Conservation (phyloP, 441 rosid species). For the Gossypium gossypioides region DNA sequence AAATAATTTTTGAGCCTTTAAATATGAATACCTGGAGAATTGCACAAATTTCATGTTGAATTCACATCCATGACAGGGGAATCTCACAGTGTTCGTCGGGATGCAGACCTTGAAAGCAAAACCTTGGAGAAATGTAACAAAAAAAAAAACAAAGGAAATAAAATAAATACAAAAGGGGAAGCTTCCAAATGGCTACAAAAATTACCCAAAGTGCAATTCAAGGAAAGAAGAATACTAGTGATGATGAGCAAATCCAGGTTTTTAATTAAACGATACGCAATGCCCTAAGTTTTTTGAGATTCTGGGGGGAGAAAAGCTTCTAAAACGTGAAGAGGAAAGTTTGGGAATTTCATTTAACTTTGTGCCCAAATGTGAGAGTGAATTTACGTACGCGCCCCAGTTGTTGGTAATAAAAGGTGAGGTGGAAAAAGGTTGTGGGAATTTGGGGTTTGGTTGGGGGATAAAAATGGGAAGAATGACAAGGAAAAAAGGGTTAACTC, state of each 20-base stretch:
- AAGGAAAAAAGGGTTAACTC: not conserved
- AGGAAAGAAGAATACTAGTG: not conserved
- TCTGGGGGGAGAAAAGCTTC: not conserved
- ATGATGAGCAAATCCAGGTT: not conserved
- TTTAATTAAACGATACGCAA: not conserved
- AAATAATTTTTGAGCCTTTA: not conserved
- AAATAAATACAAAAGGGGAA: not conserved
- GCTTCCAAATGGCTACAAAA: not conserved
- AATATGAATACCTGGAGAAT: not conserved
- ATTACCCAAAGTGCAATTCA: not conserved
- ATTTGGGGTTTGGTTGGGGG: not conserved
- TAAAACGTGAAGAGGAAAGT: not conserved
- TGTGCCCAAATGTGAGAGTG: not conserved
- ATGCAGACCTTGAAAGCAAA: not conserved
- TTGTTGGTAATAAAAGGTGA: not conserved
- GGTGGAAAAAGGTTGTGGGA: not conserved
- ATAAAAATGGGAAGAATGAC: not conserved
- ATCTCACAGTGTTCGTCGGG: not conserved
- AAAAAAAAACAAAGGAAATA: not conserved
- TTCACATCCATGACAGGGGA: not conserved
- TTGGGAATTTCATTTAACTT: not conserved
- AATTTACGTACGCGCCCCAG: not conserved
- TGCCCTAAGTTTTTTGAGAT: not conserved
- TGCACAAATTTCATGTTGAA: constrained; percentile 5
- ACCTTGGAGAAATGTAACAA: no score